Percentiles rank a stretch among this genome's conserved stretches.
Conservation (phyloP, 805 yeast species). For the Grigorovia jiainica region DNA sequence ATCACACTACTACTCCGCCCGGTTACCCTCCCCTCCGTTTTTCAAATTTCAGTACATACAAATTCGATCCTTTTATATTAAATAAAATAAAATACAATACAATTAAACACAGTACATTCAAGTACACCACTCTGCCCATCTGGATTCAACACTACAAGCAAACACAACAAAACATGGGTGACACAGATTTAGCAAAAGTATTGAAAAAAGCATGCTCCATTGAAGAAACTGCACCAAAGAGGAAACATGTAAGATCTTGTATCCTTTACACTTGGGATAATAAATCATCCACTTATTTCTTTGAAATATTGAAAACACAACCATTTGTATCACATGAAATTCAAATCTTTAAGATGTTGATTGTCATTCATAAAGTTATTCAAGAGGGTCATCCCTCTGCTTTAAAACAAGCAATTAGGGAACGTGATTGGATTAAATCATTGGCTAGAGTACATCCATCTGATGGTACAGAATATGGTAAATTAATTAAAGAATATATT, state of each 20-base stretch:
- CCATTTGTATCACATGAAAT: slow-evolving; percentile 74
- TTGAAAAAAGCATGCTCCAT: slow-evolving; percentile 70
- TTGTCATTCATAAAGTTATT: slow-evolving; percentile 80
- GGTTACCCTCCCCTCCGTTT: no score
- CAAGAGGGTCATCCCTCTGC: slow-evolving; percentile 96
- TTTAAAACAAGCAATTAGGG: slow-evolving; percentile 68
- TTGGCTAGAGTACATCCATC: slow-evolving; percentile 46
- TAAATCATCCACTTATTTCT: slow-evolving; percentile 70
- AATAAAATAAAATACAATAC: no score
- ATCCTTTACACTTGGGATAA: slow-evolving; percentile 97
- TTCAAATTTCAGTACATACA: no score
- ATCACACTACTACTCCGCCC: no score
- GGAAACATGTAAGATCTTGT: slow-evolving; percentile 93
- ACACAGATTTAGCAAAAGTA: slow-evolving; percentile 33
- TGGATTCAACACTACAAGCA: no score
- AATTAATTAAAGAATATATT: slow-evolving; percentile 70
- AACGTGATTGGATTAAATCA: slow-evolving; percentile 68
- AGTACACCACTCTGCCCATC: no score
- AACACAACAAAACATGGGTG: slow-evolving; percentile 25
- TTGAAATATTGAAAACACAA: slow-evolving; percentile 70
- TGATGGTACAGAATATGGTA: slow-evolving; percentile 45
- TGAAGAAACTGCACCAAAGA: slow-evolving; percentile 87
- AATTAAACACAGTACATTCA: no score
- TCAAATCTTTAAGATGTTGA: slow-evolving; percentile 76
- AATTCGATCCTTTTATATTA: no score